phyloP scores from a whole-genome alignment of 345 rosid genomes.

The Fremontodendron californicum region DNA sequence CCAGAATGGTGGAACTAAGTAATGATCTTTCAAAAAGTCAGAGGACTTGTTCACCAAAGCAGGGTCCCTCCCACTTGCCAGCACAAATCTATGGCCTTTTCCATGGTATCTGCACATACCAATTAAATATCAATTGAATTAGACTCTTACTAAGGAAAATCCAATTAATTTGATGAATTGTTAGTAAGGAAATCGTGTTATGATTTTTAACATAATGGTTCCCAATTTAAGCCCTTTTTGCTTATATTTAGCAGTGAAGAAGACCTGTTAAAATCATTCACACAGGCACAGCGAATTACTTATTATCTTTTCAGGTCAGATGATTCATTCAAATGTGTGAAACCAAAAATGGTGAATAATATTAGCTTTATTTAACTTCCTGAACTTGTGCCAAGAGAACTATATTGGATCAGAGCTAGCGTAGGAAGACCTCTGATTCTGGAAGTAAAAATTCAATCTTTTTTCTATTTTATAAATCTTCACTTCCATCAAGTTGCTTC shows the following conservation, averaged over 20 bases:
- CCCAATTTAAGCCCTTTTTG: too few species aligned
- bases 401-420: neutral
- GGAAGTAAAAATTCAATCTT: neutral
- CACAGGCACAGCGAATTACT: too few species aligned
- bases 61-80: slow-evolving; percentile 70
- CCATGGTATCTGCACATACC: slow-evolving; percentile 59
- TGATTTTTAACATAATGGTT: too few species aligned
- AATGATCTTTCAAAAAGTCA: slow-evolving; percentile 69
- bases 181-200: too few species aligned
- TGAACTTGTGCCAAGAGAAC: neutral
- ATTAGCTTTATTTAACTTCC: neutral
- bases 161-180: neutral
- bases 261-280: too few species aligned
- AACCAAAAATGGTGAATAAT: neutral
- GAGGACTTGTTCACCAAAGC: slow-evolving; percentile 78
- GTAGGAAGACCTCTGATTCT: neutral
- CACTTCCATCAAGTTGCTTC: slow-evolving; percentile 4
- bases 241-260: too few species aligned
- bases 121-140: neutral
- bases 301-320: too few species aligned
- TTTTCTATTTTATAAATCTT: neutral
- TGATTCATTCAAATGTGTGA: neutral
- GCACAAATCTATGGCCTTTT: slow-evolving; percentile 63
- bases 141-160: neutral
- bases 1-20: slow-evolving; percentile 79